Percentiles rank a stretch among this genome's conserved stretches.
Evolutionary conservation across 306 rosid genomes (phyloP).

Genomic region (Begonia peltatifolia): DNA sequence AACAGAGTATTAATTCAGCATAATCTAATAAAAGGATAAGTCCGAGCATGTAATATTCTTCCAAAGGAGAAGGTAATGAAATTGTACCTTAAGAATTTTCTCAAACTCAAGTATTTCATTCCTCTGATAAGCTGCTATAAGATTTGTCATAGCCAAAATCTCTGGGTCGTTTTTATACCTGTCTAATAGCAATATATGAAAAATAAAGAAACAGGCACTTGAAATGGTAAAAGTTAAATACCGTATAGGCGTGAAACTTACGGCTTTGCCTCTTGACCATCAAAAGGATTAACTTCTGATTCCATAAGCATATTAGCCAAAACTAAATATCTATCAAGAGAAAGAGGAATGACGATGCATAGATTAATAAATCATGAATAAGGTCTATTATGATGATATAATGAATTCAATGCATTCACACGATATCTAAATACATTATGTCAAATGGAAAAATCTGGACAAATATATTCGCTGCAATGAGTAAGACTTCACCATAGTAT

Average conservation of each 20-base stretch:
- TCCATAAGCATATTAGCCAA: constrained; percentile 62
- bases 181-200: constrained; percentile 16
- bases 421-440: no score
- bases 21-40: no score
- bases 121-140: constrained; percentile 91
- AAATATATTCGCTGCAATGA: no score
- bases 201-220: background rate
- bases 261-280: constrained; percentile 49
- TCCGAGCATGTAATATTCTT: no score
- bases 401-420: no score
- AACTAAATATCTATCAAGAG: constrained; percentile 55
- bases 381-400: no score
- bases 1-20: no score
- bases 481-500: no score
- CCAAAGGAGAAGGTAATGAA: no score
- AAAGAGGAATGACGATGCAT: background rate
- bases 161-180: constrained; percentile 97
- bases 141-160: constrained; percentile 96
- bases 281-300: constrained; percentile 41
- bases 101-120: constrained; percentile 96
- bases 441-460: no score
- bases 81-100: constrained; percentile 74
- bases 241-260: constrained; percentile 13
- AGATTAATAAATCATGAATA: background rate
- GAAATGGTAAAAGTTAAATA: background rate